phyloP scores from a whole-genome alignment of 1,284 basidiomycete genomes.

The Malassezia globosa region DNA sequence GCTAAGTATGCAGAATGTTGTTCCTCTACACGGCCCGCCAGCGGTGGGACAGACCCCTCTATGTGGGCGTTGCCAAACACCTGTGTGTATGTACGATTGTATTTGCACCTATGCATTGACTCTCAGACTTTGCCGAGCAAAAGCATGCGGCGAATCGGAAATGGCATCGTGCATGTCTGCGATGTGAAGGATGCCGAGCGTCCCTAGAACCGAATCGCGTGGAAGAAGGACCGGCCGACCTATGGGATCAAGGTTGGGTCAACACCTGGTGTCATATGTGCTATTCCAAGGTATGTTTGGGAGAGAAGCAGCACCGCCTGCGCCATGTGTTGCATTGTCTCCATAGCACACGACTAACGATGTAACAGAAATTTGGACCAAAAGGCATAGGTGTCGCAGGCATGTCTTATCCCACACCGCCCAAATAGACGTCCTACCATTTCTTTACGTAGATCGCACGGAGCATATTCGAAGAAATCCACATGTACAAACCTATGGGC shows the following conservation, averaged over 20 bases:
- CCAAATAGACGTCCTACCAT: too few relatives aligned
- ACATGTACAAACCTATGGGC: too few relatives aligned
- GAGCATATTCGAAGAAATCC: too few relatives aligned
- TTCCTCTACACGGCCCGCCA: constrained; percentile 12
- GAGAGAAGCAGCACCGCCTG: too few relatives aligned
- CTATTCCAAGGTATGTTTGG: constrained; percentile 32
- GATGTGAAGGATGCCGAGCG: constrained; percentile 40
- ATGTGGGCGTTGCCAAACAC: constrained; percentile 33
- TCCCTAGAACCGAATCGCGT: constrained; percentile 36
- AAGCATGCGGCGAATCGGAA: constrained; percentile 33
- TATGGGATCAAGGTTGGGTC: constrained; percentile 2
- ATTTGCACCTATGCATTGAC: too few relatives aligned
- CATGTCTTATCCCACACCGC: constrained; percentile 19
- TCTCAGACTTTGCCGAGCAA: constrained; percentile 42
- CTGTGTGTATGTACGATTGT: constrained; percentile 28
- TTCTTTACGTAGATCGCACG: too few relatives aligned
- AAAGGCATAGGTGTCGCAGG: constrained; percentile 22
- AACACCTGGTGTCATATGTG: constrained; percentile 42
- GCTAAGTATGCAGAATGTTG: neutral
- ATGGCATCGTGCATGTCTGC: constrained; percentile 42
- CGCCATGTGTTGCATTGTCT: too few relatives aligned
- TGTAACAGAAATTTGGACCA: constrained; percentile 18
- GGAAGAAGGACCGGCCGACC: constrained; percentile 34
- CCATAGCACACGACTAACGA: neutral
- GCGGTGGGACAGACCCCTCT: constrained; percentile 35